Evolutionary conservation across 139 green algal species (phyloP).

Genomic region (Volvox africanus): DNA sequence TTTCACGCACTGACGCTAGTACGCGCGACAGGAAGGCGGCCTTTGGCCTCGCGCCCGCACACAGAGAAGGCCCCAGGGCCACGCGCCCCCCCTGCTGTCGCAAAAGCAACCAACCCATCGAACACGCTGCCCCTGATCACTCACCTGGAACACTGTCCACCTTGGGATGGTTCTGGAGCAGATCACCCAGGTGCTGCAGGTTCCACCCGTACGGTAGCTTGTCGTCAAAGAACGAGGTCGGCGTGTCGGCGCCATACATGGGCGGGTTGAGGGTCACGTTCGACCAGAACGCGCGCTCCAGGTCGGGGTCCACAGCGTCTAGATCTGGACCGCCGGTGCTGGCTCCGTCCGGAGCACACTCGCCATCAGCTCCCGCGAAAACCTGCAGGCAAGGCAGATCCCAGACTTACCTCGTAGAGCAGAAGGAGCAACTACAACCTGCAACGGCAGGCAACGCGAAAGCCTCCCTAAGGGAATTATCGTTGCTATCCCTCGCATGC

Average conservation of each 20-base stretch:
- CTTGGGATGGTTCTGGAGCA: constrained; percentile 56
- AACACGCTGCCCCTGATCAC: background rate
- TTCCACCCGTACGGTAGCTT: constrained; percentile 82
- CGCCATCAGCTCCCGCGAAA: background rate
- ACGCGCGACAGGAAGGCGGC: no score
- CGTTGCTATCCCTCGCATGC: no score
- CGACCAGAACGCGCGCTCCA: constrained; percentile 73
- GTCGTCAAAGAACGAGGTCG: constrained; percentile 75
- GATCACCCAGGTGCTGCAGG: constrained; percentile 67
- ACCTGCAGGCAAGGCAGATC: background rate
- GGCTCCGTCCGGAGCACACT: background rate
- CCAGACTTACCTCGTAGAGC: no score
- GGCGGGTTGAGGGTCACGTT: constrained; percentile 73
- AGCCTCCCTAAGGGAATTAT: no score
- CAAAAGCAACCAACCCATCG: background rate
- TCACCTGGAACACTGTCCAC: constrained; percentile 57
- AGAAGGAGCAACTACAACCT: no score
- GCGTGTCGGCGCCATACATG: constrained; percentile 73
- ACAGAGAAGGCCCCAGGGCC: no score
- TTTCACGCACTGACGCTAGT: no score
- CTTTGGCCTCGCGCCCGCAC: no score
- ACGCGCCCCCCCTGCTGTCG: no score
- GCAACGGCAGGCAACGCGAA: no score
- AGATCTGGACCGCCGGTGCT: constrained; percentile 10
- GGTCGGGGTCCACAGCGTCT: constrained; percentile 41